Percentiles rank a stretch among this genome's conserved stretches.
Evolutionary conservation across 2,329 filamentous ascomycete species (phyloP).

Genomic region (Stagonosporopsis cucurbitacearum): DNA sequence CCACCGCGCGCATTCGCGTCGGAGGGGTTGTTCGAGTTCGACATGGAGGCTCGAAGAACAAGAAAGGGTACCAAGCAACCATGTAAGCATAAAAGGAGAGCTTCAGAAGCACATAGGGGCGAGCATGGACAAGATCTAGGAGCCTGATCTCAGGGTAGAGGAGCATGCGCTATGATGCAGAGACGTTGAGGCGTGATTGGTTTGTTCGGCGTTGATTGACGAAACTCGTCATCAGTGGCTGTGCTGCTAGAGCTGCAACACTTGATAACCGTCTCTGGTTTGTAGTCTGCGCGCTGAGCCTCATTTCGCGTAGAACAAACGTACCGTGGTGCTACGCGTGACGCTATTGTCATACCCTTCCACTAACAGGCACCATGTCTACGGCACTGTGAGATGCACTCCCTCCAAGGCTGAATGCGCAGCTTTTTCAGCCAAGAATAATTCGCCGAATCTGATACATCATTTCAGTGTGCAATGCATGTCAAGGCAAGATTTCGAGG

Average conservation of each 20-base stretch:
- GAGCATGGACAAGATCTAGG: not conserved
- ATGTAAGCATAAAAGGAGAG: not conserved
- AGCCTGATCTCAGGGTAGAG: constrained; percentile 8
- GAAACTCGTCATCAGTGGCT: constrained; percentile 19
- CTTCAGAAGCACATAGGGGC: not conserved
- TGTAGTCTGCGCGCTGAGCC: not conserved
- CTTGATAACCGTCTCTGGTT: not conserved
- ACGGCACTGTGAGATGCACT: not conserved
- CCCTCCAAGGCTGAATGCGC: not conserved
- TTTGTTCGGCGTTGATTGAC: not conserved
- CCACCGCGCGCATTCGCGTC: constrained; percentile 23
- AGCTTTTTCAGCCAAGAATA: not conserved
- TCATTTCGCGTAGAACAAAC: not conserved
- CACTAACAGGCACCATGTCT: not conserved
- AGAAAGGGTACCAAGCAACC: constrained; percentile 13
- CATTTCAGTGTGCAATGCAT: not conserved
- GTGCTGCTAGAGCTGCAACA: not conserved
- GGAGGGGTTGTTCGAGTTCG: constrained; percentile 28
- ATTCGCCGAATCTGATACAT: not conserved
- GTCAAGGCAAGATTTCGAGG: not conserved
- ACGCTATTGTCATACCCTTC: not conserved
- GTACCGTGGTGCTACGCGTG: not conserved
- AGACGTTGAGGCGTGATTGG: constrained; percentile 11
- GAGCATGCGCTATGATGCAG: constrained; percentile 14
- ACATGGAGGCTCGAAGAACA: constrained; percentile 21